These are phyloP conservation scores for Pisolithus tinctorius DNA, from an alignment of 768 basidiomycete species.

Conservation along the genomic window DNA sequence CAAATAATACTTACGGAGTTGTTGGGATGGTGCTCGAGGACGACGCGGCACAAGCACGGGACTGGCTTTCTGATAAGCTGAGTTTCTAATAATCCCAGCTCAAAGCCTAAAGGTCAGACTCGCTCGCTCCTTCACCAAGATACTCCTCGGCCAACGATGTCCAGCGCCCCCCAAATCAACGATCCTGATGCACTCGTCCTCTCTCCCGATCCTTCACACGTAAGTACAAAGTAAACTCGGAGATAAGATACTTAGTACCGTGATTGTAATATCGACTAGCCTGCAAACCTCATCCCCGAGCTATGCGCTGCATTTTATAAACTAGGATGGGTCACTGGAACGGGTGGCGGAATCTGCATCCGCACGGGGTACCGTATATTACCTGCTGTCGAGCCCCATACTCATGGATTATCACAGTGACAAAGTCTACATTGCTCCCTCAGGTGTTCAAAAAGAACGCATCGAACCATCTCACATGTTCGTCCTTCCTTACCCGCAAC, in stretches of 20 bases:
- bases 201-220: conserved; percentile 59
- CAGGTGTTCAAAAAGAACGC: conserved; percentile 87
- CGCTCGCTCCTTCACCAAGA: too few species aligned
- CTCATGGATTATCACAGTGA: conserved; percentile 36
- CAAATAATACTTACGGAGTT: too few species aligned
- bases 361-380: conserved; percentile 46
- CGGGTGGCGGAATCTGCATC: conserved; percentile 77
- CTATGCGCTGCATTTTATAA: conserved; percentile 79
- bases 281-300: conserved; percentile 87
- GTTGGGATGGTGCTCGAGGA: too few species aligned
- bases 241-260: background rate
- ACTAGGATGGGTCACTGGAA: conserved; percentile 91
- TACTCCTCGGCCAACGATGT: too few species aligned
- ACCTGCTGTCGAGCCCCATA: background rate
- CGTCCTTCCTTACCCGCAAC: conserved; percentile 73
- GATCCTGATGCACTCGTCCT: conserved; percentile 45
- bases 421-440: conserved; percentile 81
- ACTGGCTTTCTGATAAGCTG: too few species aligned
- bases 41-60: too few species aligned
- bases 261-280: conserved; percentile 35
- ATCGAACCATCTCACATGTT: conserved; percentile 82
- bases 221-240: conserved; percentile 28
- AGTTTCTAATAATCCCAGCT: too few species aligned
- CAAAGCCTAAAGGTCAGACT: too few species aligned
- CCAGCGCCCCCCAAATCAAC: background rate